Evolutionary conservation across 176 grass and related monocot genomes (phyloP).

Genomic region (Bromus sterilis): DNA sequence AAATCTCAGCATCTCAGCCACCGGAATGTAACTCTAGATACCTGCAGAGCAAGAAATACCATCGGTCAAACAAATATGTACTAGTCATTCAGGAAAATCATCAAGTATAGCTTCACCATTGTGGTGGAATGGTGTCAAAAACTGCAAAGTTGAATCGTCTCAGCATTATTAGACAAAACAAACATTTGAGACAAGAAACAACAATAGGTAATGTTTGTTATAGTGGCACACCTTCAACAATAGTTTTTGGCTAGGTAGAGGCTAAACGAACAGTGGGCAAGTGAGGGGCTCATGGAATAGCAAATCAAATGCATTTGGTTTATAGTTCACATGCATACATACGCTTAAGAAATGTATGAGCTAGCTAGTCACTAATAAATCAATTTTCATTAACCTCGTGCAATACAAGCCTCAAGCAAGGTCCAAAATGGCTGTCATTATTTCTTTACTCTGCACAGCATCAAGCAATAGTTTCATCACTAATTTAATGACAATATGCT

Average conservation of each 20-base stretch:
- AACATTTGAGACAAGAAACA: background rate
- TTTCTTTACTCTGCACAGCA: too few species aligned
- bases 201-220: background rate
- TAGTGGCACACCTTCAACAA: background rate
- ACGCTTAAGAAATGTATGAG: background rate
- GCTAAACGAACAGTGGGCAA: background rate
- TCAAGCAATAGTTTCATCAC: too few species aligned
- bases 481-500: background rate
- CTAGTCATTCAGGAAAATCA: background rate
- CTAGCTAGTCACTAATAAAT: background rate
- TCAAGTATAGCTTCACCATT: background rate
- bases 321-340: background rate
- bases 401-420: background rate
- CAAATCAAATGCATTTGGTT: background rate
- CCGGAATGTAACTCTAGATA: background rate
- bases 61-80: background rate
- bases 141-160: background rate
- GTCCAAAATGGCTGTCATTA: too few species aligned
- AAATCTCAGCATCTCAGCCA: background rate
- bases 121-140: background rate
- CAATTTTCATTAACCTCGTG: background rate
- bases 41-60: background rate
- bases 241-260: background rate
- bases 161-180: background rate
- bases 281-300: background rate